Base-by-base conservation (phyloP, 805 yeast species). In the Candida sphagnicola region DNA sequence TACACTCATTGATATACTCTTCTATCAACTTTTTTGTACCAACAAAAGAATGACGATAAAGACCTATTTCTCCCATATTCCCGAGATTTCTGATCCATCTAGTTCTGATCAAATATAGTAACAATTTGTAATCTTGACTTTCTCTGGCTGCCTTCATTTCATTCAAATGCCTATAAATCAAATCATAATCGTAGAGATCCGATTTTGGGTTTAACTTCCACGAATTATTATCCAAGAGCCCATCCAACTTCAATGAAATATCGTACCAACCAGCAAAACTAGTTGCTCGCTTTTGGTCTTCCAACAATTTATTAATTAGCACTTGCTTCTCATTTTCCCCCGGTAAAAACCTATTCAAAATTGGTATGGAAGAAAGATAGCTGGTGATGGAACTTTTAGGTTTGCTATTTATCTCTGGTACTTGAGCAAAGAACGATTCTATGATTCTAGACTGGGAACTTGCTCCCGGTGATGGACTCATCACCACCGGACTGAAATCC, bases 21-120 rank as follows among this genome's bases (percentile, higher is more conserved):
- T 89, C 95, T 28, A 93, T 86, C 29, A 90, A 66, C 23, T 60
- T 55, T 54, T 91, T 91, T 0, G 98, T 91, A 3, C 99, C 98
- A 12, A 85, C 82, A 51, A 78, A 82, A 3, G 90, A 78, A 55
- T 85, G 86, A 31, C 82, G 66, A 58, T 86, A 93, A 12, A 93
- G 66, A 48, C 80, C 77, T 14, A 81, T 75, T 57, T 89, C 84
- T 1, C 95, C 95, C 70, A 89, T 85, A 48, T 87, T 85, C 1
- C 95, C 98, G 38, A 88, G 59, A 53, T 89, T 86, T 45, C 99
- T 69, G 2, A 77, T 74, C 85, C 96, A 85, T 17, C 85, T 78
- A 0, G 96, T 91, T 42, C 98, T 62, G 2, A 93, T 79, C 11
- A 86, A 63, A 50, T 85, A 88, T 11, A 91, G 59, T 24, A 91